phyloP scores from a whole-genome alignment of 345 rosid species.

The Turritis glabra region DNA sequence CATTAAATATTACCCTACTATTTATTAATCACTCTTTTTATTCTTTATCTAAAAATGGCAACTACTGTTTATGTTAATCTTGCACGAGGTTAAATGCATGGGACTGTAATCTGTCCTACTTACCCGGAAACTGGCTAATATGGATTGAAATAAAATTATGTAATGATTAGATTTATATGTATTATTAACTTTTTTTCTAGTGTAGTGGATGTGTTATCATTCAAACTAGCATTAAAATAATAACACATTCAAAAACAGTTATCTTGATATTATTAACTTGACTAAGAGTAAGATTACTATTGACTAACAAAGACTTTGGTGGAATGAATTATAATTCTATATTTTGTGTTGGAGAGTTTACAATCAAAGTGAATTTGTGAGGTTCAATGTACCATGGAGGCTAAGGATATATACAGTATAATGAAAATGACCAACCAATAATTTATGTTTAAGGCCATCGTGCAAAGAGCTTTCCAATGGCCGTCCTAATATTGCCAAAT shows the following conservation, averaged over 20 bases:
- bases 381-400: constrained; percentile 1
- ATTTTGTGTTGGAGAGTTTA: not conserved
- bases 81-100: constrained; percentile 13
- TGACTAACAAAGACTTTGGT: no score
- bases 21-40: not conserved
- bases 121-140: not conserved
- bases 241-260: no score
- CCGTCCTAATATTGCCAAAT: not conserved
- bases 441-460: not conserved
- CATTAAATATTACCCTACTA: not conserved
- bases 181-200: not conserved
- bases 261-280: no score
- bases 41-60: constrained; percentile 1
- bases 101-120: not conserved
- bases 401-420: not conserved
- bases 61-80: not conserved
- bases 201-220: not conserved
- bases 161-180: not conserved
- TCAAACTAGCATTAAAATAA: not conserved
- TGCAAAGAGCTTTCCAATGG: not conserved
- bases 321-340: not conserved
- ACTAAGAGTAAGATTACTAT: no score
- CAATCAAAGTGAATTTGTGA: not conserved
- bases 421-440: constrained; percentile 3
- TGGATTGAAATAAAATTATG: no score